A percentile compares a stretch with the other conserved stretches of the same genome.
Conservation (phyloP, 2,329 filamentous ascomycete genomes). For the Pseudopyricularia cyperi region DNA sequence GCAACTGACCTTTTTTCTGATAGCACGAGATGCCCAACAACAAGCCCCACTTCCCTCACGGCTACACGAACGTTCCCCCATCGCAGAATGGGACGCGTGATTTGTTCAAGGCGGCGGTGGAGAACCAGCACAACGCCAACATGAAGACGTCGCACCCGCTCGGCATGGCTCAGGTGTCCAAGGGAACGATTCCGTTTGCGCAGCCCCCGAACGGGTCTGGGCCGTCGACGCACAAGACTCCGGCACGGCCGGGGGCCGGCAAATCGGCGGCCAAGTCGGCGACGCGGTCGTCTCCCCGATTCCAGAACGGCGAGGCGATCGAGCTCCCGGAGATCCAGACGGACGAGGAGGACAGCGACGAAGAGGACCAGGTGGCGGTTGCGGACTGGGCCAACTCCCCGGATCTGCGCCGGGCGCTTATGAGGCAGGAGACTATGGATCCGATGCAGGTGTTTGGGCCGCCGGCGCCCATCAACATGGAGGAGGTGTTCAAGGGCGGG, state of each 20-base stretch:
- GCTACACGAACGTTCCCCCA: slow-evolving; percentile 35
- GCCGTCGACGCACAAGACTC: slow-evolving; percentile 46
- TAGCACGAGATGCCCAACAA: slow-evolving; percentile 39
- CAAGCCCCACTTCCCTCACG: slow-evolving; percentile 47
- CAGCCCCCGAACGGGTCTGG: slow-evolving; percentile 44
- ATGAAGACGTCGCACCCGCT: slow-evolving; percentile 54
- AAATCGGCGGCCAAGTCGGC: slow-evolving; percentile 37
- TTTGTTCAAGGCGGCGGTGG: slow-evolving; percentile 54
- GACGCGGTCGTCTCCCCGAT: slow-evolving; percentile 63
- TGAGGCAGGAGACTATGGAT: slow-evolving; percentile 74
- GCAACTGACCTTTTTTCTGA: neutral
- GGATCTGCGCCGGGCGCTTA: slow-evolving; percentile 61
- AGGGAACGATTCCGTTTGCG: slow-evolving; percentile 81
- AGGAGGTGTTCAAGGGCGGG: slow-evolving; percentile 91
- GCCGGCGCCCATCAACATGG: slow-evolving; percentile 80
- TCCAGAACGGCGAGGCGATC: slow-evolving; percentile 80
- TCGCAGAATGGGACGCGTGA: slow-evolving; percentile 39
- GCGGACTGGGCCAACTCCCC: slow-evolving; percentile 85
- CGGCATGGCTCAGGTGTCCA: slow-evolving; percentile 80
- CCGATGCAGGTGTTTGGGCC: slow-evolving; percentile 80
- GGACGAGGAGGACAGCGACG: slow-evolving; percentile 65
- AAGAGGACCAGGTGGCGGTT: slow-evolving; percentile 40
- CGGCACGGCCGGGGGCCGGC: slow-evolving; percentile 39
- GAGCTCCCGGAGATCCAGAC: slow-evolving; percentile 91
- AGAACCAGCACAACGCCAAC: slow-evolving; percentile 50